A percentile compares a stretch with the other conserved stretches of the same genome.
These are phyloP conservation scores for Gastrolobium bilobum DNA, from an alignment of 306 rosid genomes.

Conservation along the genomic window DNA sequence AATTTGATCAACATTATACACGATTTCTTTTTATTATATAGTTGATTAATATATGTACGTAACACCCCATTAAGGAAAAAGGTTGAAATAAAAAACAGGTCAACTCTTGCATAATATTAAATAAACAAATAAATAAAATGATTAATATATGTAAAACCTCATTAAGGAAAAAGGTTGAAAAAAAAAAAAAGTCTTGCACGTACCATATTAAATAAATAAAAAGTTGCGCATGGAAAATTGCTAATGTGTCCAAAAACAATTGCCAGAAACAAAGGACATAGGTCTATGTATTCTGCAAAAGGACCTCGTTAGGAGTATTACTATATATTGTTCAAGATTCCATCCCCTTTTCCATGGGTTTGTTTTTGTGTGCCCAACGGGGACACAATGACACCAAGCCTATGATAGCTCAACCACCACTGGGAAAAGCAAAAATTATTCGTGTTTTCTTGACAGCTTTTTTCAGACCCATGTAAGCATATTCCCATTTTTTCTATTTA, in stretches of 20 bases:
- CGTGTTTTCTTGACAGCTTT: conserved; percentile 31
- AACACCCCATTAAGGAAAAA: neutral
- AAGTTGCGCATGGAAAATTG: neutral
- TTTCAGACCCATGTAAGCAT: conserved; percentile 11
- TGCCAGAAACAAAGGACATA: conserved; percentile 33
- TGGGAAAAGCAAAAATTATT: conserved; percentile 21
- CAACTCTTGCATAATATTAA: neutral
- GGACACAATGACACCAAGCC: conserved; percentile 32
- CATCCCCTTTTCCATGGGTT: conserved; percentile 32
- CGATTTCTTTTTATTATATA: too few species aligned
- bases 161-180: neutral
- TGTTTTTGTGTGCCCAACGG: conserved; percentile 27
- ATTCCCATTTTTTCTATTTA: neutral
- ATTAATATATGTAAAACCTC: neutral
- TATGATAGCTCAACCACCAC: conserved; percentile 48
- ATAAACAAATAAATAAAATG: neutral
- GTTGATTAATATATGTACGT: neutral
- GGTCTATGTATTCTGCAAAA: neutral
- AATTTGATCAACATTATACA: neutral
- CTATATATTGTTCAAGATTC: conserved; percentile 59
- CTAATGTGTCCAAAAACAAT: conserved; percentile 33
- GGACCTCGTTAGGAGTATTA: conserved; percentile 11
- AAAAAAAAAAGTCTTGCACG: neutral
- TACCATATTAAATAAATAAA: neutral
- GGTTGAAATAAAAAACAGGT: neutral